These are phyloP conservation scores for Beauveria pseudobassiana DNA, from an alignment of 2,329 filamentous ascomycete species.

Conservation along the genomic window DNA sequence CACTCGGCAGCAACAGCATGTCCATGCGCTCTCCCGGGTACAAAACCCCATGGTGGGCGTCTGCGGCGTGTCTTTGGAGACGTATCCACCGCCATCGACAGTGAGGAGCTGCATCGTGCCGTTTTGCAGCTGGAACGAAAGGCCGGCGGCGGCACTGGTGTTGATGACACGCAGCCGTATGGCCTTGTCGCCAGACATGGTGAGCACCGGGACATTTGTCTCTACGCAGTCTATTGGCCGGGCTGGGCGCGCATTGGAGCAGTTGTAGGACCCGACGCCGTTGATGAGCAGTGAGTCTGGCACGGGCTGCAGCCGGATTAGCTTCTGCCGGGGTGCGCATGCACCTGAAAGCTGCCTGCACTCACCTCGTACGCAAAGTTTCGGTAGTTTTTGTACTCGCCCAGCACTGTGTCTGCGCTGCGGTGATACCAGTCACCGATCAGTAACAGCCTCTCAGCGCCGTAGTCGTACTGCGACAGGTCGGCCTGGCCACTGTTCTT, in stretches of 20 bases:
- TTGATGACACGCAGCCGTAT: constrained; percentile 12
- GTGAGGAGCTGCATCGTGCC: constrained; percentile 14
- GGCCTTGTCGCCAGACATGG: constrained; percentile 4
- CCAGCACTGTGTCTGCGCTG: constrained; percentile 3
- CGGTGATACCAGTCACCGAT: constrained; percentile 15
- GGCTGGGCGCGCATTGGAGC: constrained; percentile 4
- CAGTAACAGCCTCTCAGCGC: constrained; percentile 9
- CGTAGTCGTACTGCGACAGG: constrained; percentile 8
- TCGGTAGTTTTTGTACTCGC: constrained; percentile 10
- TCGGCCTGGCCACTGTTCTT: neutral
- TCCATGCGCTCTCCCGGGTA: constrained; percentile 19
- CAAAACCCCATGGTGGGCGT: constrained; percentile 14
- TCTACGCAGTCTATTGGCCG: constrained; percentile 10
- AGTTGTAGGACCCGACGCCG: constrained; percentile 13
- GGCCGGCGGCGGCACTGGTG: constrained; percentile 13
- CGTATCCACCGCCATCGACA: constrained; percentile 15
- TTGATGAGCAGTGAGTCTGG: constrained; percentile 14
- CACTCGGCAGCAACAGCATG: constrained; percentile 4
- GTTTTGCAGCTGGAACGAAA: constrained; percentile 12
- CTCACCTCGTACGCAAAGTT: constrained; percentile 13
- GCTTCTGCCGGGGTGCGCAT: neutral
- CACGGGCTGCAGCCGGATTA: constrained; percentile 2
- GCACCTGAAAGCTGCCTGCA: neutral
- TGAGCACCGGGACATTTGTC: neutral
- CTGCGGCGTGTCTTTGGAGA: constrained; percentile 12